Evolutionary conservation across 768 basidiomycete species (phyloP), one percentile per base, ranked within the genome.

Genomic region (Termitomyces sp.): DNA sequence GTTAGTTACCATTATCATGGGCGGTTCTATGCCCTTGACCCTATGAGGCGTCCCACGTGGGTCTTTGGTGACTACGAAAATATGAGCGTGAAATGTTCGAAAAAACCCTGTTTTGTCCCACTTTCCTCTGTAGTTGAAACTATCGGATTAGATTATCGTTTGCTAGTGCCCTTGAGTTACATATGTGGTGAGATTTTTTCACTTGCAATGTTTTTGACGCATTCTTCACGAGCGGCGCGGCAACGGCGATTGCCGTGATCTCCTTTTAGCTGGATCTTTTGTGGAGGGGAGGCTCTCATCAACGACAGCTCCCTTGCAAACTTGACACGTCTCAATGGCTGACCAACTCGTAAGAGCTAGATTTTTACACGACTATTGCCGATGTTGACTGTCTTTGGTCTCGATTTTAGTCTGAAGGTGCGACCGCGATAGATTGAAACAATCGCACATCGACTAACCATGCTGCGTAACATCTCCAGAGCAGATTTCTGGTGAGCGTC

Each of bases 401-500:
- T 43, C 49, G 16, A 20, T 20, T 47, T n/a, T 40, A 88, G 86
- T 80, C 83, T 69, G 82, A 84, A 76, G 83, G 86, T 87, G 68
- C 55, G 59, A 48, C 33, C 64, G 72, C 39, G 33, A 47, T 40
- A 63, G n/a, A 40, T 51, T 30, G 32, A 40, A 42, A n/a, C 43
- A 9, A 20, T 46, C 24, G 39, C 33, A 33, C 30, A 27, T 43
- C 24, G 37, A 26, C 42, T 57, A 24, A 54, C 22, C 37, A 18
- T 45, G 53, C 45, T 44, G n/a, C 22, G 7, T 46, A 40, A 39
- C 22, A 43, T 45, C 58, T 56, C 50, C 70, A 96, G 93, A 95
- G 72, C 93, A 95, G 82, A 92, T 95, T 67, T 85, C 92, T 68
- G 93, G 93, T 93, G 86, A 74, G 36, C 16, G 24, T 32, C 39